These are phyloP conservation scores for Pichia exigua DNA, from an alignment of 805 yeast genomes.

Conservation along the genomic window DNA sequence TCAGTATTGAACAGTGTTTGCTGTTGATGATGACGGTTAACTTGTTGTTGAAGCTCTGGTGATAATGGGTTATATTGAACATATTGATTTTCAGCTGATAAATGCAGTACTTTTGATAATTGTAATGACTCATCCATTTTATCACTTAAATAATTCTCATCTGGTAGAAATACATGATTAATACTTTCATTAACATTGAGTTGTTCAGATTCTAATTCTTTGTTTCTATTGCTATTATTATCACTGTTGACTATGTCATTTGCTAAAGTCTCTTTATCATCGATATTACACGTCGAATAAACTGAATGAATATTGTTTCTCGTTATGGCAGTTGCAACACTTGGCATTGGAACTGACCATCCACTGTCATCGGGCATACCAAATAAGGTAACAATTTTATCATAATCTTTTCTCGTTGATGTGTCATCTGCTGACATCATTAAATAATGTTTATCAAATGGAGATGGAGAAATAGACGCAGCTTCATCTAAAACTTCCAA, in stretches of 20 bases:
- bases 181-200: background rate
- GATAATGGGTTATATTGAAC: constrained; percentile 27
- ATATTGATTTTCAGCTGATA: constrained; percentile 20
- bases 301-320: constrained; percentile 94
- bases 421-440: constrained; percentile 86
- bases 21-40: constrained; percentile 20
- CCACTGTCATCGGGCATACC: constrained; percentile 95
- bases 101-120: constrained; percentile 4
- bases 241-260: constrained; percentile 20
- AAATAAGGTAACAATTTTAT: constrained; percentile 78
- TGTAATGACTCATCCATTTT: background rate
- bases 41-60: constrained; percentile 20
- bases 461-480: constrained; percentile 77
- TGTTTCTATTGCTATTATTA: no score
- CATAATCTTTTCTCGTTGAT: constrained; percentile 71
- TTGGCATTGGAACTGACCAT: constrained; percentile 97
- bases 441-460: constrained; percentile 83
- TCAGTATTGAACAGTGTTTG: constrained; percentile 29
- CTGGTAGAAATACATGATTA: background rate
- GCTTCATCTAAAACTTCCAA: constrained; percentile 85
- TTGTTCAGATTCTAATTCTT: background rate
- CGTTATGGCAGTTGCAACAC: constrained; percentile 79
- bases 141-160: background rate
- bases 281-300: constrained; percentile 60
- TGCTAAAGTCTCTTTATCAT: background rate